Base-by-base conservation (phyloP, 2,329 filamentous ascomycete species). In the Ascochyta lentis region DNA sequence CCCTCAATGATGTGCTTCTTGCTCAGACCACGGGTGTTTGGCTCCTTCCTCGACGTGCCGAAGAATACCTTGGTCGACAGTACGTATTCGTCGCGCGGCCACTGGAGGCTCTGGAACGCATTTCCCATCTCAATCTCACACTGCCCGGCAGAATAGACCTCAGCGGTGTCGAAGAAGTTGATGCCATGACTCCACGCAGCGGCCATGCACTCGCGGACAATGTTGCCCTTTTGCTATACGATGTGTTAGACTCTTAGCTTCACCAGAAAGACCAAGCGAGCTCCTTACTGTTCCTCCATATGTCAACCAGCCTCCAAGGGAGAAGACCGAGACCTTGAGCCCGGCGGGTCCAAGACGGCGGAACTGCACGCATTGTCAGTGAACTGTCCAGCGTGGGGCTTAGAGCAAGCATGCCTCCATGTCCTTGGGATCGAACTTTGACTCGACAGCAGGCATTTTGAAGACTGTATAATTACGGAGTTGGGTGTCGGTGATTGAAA, bases 91-190 rank as follows among this genome's bases (percentile, higher is more conserved):
- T 69, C 79, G 45, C 79, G 69, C n/a, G 79, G 79, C 79, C 79
- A 83, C 19, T 61, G 67, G 22, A 81, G 71, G 67, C 80, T 77
- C 67, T 80, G 80, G 53, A 81, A 74, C 47, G 78, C 77, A 43
- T 79, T 67, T 37, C 80, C 80, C 80, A 81, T 88, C 61, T 86
- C 84, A 42, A 85, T 76, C 71, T 89, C 86, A 23, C 84, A 87
- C 67, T 87, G 80, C 55, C 86, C 86, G 6, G 77, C 82, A 58
- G 81, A 78, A 66, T 87, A 87, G 31, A 74, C 67, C 67, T 82
- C 79, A n/a, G 80, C 80, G 9, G 80, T 81, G 57, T 81, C 77
- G 63, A 79, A 79, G 70, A 80, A 80, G 69, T 82, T 81, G 69
- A 81, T 78, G 52, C 80, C 80, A 54, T 81, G 66, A 62, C 79